phyloP scores from a whole-genome alignment of 2,329 filamentous ascomycete species.

The Drechslerella dactyloides region DNA sequence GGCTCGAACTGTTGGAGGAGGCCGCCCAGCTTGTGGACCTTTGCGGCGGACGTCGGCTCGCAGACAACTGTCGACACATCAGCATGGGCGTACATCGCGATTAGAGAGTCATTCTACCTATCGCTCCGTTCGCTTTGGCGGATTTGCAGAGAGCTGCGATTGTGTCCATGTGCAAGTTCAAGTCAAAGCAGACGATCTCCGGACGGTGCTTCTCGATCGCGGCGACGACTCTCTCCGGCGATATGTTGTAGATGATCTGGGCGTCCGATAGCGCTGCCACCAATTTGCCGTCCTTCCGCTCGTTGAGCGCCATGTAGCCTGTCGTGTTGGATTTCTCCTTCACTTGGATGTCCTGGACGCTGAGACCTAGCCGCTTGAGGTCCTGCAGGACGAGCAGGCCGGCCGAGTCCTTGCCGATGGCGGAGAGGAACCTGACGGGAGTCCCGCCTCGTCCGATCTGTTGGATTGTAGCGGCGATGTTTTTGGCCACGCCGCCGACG shows the following conservation, averaged over 20 bases:
- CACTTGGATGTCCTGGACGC: conserved; percentile 12
- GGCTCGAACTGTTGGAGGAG: not conserved
- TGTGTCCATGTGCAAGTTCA: conserved; percentile 4
- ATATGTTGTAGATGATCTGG: conserved; percentile 14
- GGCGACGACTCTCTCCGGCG: not conserved
- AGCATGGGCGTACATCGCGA: not conserved
- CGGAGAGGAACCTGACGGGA: conserved; percentile 23
- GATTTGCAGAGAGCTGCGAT: conserved; percentile 16
- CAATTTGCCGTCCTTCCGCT: conserved; percentile 4
- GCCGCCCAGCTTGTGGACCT: conserved; percentile 2
- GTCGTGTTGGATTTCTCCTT: conserved; percentile 9
- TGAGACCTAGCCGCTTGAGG: conserved; percentile 10
- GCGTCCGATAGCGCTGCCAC: conserved; percentile 22
- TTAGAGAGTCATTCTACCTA: conserved; percentile 6
- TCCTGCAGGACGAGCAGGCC: conserved; percentile 22
- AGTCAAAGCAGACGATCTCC: conserved; percentile 32
- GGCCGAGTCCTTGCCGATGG: conserved; percentile 21
- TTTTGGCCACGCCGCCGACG: conserved; percentile 37
- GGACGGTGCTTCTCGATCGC: conserved; percentile 21
- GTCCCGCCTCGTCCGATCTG: conserved; percentile 2
- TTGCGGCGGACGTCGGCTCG: conserved; percentile 34
- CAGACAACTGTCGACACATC: conserved; percentile 20
- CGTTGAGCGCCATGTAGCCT: conserved; percentile 27
- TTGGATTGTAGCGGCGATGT: conserved; percentile 33
- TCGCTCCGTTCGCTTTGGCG: conserved; percentile 19